Conservation (phyloP, 129 eudicot genomes). For the Ambrosia artemisiifolia region DNA sequence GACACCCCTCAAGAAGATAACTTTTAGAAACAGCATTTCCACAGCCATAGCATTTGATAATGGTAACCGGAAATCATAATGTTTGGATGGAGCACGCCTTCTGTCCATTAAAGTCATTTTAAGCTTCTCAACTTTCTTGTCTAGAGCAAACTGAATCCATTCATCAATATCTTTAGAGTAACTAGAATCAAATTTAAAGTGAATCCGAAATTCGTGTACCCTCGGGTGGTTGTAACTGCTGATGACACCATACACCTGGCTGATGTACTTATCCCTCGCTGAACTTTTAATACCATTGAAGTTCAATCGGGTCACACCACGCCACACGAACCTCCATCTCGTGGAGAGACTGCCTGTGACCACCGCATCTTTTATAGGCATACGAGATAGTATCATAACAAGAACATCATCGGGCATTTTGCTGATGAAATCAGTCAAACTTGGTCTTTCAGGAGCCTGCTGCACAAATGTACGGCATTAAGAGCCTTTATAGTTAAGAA, state of each 20-base stretch:
- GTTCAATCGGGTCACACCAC: slow-evolving; percentile 20
- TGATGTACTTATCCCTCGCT: slow-evolving; percentile 24
- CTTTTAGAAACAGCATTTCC: slow-evolving; percentile 14
- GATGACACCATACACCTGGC: slow-evolving; percentile 37
- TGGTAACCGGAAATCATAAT: background rate
- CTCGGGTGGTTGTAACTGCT: slow-evolving; percentile 11
- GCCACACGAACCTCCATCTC: slow-evolving; percentile 44
- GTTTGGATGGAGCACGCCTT: background rate
- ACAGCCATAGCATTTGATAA: background rate
- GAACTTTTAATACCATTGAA: slow-evolving; percentile 30
- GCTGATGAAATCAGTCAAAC: background rate
- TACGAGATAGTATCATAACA: slow-evolving; percentile 23
- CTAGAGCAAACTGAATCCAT: background rate
- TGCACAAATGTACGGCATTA: background rate
- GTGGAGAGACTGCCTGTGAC: slow-evolving; percentile 33
- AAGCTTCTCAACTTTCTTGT: slow-evolving; percentile 9
- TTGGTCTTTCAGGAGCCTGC: background rate
- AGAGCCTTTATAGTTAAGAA: too few relatives aligned
- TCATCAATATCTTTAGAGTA: background rate
- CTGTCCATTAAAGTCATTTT: background rate
- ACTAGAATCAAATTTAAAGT: background rate
- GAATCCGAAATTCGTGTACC: background rate
- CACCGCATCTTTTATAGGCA: slow-evolving; percentile 36
- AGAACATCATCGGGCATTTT: slow-evolving; percentile 41
- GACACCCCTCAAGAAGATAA: slow-evolving; percentile 29